A percentile compares a stretch with the other conserved stretches of the same genome.
These are phyloP conservation scores for Aspergillus aculeatinus DNA, from an alignment of 2,329 filamentous ascomycete species.

Conservation along the genomic window DNA sequence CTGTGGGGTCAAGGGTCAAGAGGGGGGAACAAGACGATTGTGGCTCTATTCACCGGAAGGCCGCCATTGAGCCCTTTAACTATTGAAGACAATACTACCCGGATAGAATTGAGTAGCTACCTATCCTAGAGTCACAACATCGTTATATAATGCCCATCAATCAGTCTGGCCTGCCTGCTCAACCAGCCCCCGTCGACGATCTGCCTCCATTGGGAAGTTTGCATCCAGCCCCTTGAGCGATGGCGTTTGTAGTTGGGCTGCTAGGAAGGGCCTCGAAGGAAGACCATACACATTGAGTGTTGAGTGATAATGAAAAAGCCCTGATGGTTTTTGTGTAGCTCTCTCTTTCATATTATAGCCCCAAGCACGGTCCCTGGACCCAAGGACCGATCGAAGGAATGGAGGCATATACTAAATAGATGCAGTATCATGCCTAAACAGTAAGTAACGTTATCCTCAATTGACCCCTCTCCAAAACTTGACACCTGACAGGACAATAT, in stretches of 20 bases:
- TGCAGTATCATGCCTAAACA: no score
- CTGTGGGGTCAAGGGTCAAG: background rate
- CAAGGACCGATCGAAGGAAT: no score
- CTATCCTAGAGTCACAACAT: background rate
- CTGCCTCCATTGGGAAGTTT: constrained; percentile 7
- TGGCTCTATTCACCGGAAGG: background rate
- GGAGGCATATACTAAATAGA: no score
- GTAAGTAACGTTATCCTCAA: no score
- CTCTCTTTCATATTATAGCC: no score
- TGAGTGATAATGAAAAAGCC: no score
- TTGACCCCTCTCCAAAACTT: background rate
- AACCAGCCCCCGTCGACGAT: constrained; percentile 19
- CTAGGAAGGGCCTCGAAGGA: background rate
- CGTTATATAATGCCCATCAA: constrained; percentile 1
- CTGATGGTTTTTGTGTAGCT: no score
- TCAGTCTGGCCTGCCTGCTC: background rate
- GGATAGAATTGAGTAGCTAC: background rate
- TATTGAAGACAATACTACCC: background rate
- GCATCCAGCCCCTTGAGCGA: constrained; percentile 1
- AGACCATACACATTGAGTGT: background rate
- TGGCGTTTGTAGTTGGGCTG: background rate
- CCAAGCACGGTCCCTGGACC: no score
- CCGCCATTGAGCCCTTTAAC: background rate
- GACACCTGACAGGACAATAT: background rate
- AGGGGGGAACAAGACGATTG: background rate